Percentiles rank a stretch among this genome's conserved stretches.
These are phyloP conservation scores for Chytriomyces sp. DNA, from an alignment of 192 early-diverging fungal species.

Conservation along the genomic window DNA sequence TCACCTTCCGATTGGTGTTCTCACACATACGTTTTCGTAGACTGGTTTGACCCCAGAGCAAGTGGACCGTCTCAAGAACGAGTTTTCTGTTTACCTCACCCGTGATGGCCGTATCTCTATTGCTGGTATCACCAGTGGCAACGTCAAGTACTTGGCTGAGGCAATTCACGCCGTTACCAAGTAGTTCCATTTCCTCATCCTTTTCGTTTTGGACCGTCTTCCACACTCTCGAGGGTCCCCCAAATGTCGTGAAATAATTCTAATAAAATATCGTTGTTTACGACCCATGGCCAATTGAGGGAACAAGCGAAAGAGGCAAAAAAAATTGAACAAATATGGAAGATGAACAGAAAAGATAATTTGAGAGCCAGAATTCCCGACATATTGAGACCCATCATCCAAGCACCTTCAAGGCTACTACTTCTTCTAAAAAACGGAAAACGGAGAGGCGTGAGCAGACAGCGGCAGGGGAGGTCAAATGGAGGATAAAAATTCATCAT, in stretches of 20 bases:
- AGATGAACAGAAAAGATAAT: too few relatives aligned
- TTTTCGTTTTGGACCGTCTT: background rate
- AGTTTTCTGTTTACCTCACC: slow-evolving; percentile 94
- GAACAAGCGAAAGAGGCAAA: too few relatives aligned
- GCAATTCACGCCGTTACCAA: slow-evolving; percentile 95
- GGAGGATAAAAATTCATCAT: slow-evolving; percentile 3
- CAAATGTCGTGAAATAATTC: background rate
- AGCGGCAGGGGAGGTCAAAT: background rate
- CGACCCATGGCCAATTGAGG: too few relatives aligned
- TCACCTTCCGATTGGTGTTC: too few relatives aligned
- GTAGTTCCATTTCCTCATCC: slow-evolving; percentile 31
- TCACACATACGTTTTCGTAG: too few relatives aligned
- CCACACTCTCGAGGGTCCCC: background rate
- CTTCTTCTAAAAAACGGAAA: too few relatives aligned
- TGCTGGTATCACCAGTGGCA: slow-evolving; percentile 90
- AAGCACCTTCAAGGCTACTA: too few relatives aligned
- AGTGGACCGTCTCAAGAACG: slow-evolving; percentile 78
- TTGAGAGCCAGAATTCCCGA: too few relatives aligned
- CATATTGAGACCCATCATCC: too few relatives aligned
- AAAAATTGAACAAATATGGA: too few relatives aligned
- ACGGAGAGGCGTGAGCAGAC: too few relatives aligned
- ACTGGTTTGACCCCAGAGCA: slow-evolving; percentile 90
- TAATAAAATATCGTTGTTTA: too few relatives aligned
- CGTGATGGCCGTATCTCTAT: slow-evolving; percentile 95
- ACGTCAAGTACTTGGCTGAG: slow-evolving; percentile 96